Evolutionary conservation across 805 yeast genomes (phyloP).

Genomic region (Wickerhamomyces queroliae): DNA sequence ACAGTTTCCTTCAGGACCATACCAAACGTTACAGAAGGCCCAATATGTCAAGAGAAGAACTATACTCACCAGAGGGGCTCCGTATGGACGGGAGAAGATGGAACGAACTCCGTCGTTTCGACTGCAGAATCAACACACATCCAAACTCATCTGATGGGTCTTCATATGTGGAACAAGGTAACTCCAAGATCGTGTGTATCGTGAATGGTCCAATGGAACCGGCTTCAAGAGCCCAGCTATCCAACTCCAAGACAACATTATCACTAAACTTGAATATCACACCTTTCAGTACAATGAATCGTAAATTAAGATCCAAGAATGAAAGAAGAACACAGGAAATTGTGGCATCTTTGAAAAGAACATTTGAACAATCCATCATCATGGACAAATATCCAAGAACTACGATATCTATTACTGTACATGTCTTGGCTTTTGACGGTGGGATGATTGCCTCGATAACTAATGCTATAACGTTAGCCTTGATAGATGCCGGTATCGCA

Average conservation of each 20-base stretch:
- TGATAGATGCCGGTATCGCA: constrained; percentile 93
- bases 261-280: constrained; percentile 67
- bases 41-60: constrained; percentile 62
- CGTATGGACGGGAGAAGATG: constrained; percentile 92
- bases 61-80: constrained; percentile 93
- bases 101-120: constrained; percentile 84
- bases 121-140: constrained; percentile 81
- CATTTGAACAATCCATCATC: constrained; percentile 71
- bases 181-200: constrained; percentile 78
- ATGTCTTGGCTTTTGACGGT: constrained; percentile 87
- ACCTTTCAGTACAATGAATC: constrained; percentile 72
- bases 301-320: constrained; percentile 61
- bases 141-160: constrained; percentile 89
- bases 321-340: constrained; percentile 70
- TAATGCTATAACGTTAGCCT: constrained; percentile 83
- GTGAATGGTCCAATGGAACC: constrained; percentile 93
- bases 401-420: constrained; percentile 64
- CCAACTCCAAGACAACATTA: constrained; percentile 48
- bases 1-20: no score
- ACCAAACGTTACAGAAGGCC: no score
- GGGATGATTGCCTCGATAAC: constrained; percentile 74
- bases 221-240: constrained; percentile 41
- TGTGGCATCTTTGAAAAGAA: constrained; percentile 58
- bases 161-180: constrained; percentile 87
- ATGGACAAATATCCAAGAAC: constrained; percentile 78